Evolutionary conservation across 805 yeast species (phyloP), one percentile per base, ranked within the genome.

Genomic region (Blastobotrys muscicola): DNA sequence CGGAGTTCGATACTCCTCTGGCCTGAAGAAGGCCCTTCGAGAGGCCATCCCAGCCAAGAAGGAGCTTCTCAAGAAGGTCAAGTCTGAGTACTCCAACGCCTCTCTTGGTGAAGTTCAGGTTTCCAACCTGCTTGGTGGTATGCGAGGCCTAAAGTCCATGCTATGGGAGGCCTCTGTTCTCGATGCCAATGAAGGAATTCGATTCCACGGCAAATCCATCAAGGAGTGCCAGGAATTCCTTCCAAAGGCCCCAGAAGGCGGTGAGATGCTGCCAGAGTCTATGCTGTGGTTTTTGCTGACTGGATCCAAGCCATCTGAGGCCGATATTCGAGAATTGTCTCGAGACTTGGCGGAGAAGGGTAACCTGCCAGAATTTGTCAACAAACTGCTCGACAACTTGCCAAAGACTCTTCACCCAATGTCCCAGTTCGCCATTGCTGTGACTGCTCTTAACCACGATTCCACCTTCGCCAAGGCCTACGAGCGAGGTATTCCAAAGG

Each of bases 351-450:
- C 87, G 55, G 82, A 85, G 44, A 80, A 87, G 68, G 69, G 87
- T 33, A 75, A 75, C 55, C 68, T 83, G 54, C 94, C 94, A 62
- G 78, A 78, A 60, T 89, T 83, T 63, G 90, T 83, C 52, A 72
- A 69, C 57, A 81, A 78, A 56, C 65, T 82, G 49, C 70, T 83
- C 54, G 87, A 82, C 72, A 72, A 76, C 59, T 72, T 82, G 53
- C 94, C 94, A 61, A 70, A 79, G 49, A 67, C 75, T 61, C 71
- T 84, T 59, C 92, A 84, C 68, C 92, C 94, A 68, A 83, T 83
- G 94, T 89, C 94, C 44, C 94, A 83, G 70, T 80, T 83, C 62
- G 78, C 87, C 52, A 81, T 84, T 64, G 94, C 90, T 38, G 74
- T 83, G 45, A 81, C 78, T 50, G 87, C 92, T 42, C 71, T 83